phyloP scores from a whole-genome alignment of 2,329 filamentous ascomycete species.

The Colletotrichum camelliae region DNA sequence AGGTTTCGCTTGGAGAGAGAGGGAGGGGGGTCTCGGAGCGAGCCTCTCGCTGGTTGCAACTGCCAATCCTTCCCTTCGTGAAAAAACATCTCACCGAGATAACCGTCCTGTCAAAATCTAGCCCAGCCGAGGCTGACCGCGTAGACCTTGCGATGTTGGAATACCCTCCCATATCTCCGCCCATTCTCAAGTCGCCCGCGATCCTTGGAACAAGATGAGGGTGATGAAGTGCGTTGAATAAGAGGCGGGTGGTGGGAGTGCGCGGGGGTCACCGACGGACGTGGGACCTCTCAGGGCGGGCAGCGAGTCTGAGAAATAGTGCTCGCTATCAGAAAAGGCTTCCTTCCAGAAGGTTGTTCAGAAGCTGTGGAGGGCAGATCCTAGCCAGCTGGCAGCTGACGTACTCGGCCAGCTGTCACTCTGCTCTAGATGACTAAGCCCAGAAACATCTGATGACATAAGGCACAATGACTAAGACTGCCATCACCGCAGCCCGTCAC shows the following conservation, averaged over 20 bases:
- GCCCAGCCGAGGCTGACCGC: neutral
- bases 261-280: neutral
- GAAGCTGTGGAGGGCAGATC: neutral
- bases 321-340: neutral
- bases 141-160: neutral
- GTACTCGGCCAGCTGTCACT: neutral
- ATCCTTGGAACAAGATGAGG: slow-evolving; percentile 12
- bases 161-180: neutral
- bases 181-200: neutral
- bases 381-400: neutral
- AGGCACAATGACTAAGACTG: neutral
- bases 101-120: neutral
- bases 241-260: neutral
- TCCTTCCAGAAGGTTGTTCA: neutral
- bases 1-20: neutral
- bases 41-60: neutral
- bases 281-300: neutral
- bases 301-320: neutral
- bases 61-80: neutral
- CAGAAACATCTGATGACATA: neutral
- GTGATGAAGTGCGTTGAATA: neutral
- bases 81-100: neutral
- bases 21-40: neutral
- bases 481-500: neutral
- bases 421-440: neutral